phyloP scores from a whole-genome alignment of 2,329 filamentous ascomycete species.

The Ophiostoma angusticollis region DNA sequence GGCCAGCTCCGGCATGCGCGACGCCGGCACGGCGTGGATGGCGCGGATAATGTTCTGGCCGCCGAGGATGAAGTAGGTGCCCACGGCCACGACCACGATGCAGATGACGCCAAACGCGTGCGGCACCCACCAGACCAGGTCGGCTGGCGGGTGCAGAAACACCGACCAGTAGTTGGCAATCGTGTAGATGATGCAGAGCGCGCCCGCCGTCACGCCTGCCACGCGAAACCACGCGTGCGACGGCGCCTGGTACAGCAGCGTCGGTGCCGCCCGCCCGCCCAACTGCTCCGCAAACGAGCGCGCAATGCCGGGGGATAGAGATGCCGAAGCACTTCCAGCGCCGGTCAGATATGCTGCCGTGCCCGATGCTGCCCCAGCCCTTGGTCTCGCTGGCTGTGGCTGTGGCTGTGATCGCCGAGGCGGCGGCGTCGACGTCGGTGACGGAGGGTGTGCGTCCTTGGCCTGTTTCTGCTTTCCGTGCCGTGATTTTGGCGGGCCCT shows the following conservation, averaged over 20 bases:
- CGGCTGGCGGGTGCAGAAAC: conserved; percentile 35
- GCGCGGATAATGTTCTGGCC: conserved; percentile 43
- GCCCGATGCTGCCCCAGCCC: neutral
- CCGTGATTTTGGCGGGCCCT: neutral
- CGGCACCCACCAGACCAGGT: conserved; percentile 43
- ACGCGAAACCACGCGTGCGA: conserved; percentile 51
- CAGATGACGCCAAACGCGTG: conserved; percentile 45
- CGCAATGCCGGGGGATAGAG: neutral
- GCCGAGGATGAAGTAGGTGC: conserved; percentile 45
- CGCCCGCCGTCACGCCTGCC: conserved; percentile 43
- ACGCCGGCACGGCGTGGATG: conserved; percentile 40
- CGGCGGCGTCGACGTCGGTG: neutral
- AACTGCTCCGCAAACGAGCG: conserved; percentile 39
- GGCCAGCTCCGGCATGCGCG: conserved; percentile 7
- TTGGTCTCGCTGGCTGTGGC: neutral
- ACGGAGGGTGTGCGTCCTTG: neutral
- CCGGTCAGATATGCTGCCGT: neutral
- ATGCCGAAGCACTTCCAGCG: neutral
- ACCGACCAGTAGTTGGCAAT: conserved; percentile 37
- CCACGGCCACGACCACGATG: conserved; percentile 46
- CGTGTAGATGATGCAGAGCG: conserved; percentile 39
- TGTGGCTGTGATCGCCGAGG: neutral
- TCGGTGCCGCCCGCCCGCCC: conserved; percentile 39
- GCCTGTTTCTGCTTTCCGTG: neutral
- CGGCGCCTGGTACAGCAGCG: conserved; percentile 51